Base-by-base conservation (phyloP, 345 rosid species). In the Adansonia digitata region DNA sequence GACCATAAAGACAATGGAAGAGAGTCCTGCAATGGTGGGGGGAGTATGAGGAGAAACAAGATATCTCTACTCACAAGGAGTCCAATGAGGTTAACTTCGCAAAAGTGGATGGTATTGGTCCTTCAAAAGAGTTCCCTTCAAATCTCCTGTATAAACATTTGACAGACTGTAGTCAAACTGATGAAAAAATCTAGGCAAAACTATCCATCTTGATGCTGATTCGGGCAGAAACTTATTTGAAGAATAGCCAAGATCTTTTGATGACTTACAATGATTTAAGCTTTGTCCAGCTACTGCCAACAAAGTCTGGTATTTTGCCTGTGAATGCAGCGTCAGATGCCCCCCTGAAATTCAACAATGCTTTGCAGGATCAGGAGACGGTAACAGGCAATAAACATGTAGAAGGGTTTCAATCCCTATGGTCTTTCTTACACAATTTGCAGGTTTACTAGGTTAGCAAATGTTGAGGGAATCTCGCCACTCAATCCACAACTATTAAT, bases 381-480 rank as follows among this genome's bases (percentile, higher is more conserved):
- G 11, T 60, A 60, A 51, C 34, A 27, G 42, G 42, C 42, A 48
- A 46, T 2, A 55, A 20, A 27, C 45, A 39, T 35, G 55, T 35
- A 12, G 7, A 31, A 27, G 4, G 12, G 39, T 39, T 31, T 6
- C 11, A 20, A 64, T n/a, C 29, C 4, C 11, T 20, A 7, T 11
- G 5, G n/a, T n/a, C n/a, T 48, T 26, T 86, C 97, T 87, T 80
- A 91, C 94, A 91, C 74, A 52, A 79, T 84, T 82, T 74, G 76
- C 84, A 91, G 59, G 61, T 83, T 71, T 74, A 81, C 82, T 43
- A 89, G 75, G 74, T 78, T 91, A 73, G 90, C 76, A 66, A 91
- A 84, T 61, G 88, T 77, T 22, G 86, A 81, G 7, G 95, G 95
- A 75, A 88, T 85, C 60, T 67, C 81, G 18, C 95, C 95, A 45